Percentiles rank a stretch among this genome's conserved stretches.
These are phyloP conservation scores for Agastache rugosa DNA, from an alignment of 257 asterid species.

Conservation along the genomic window DNA sequence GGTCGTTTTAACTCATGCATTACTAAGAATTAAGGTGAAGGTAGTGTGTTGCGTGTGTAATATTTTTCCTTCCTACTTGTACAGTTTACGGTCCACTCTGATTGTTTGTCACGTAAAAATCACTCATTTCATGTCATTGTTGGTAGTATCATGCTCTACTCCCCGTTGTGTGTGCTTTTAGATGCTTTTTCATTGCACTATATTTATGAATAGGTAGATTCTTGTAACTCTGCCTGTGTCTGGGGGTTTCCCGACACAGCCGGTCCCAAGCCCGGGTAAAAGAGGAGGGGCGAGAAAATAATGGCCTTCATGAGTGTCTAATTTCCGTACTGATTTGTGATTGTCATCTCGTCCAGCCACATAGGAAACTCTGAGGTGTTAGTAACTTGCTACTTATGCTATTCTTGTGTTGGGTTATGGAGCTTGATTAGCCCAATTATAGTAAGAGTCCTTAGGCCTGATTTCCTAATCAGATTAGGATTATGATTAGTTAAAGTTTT, in stretches of 20 bases:
- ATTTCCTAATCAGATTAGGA: too few relatives aligned
- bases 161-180: background rate
- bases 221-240: constrained; percentile 38
- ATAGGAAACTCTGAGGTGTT: too few relatives aligned
- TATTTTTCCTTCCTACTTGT: too few relatives aligned
- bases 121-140: background rate
- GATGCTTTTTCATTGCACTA: background rate
- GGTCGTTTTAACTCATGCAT: background rate
- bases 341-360: too few relatives aligned
- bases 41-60: too few relatives aligned
- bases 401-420: too few relatives aligned
- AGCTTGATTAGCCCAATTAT: too few relatives aligned
- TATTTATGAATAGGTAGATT: constrained; percentile 3
- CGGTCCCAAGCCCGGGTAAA: constrained; percentile 42
- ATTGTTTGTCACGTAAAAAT: background rate
- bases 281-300: constrained; percentile 30
- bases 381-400: too few relatives aligned
- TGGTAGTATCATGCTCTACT: background rate
- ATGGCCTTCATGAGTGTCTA: background rate
- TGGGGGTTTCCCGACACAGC: constrained; percentile 16
- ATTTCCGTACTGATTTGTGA: background rate
- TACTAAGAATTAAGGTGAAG: background rate
- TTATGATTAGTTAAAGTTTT: too few relatives aligned
- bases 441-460: too few relatives aligned
- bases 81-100: too few relatives aligned